Base-by-base conservation (phyloP, 2,329 filamentous ascomycete genomes). In the Colletotrichum kahawae region DNA sequence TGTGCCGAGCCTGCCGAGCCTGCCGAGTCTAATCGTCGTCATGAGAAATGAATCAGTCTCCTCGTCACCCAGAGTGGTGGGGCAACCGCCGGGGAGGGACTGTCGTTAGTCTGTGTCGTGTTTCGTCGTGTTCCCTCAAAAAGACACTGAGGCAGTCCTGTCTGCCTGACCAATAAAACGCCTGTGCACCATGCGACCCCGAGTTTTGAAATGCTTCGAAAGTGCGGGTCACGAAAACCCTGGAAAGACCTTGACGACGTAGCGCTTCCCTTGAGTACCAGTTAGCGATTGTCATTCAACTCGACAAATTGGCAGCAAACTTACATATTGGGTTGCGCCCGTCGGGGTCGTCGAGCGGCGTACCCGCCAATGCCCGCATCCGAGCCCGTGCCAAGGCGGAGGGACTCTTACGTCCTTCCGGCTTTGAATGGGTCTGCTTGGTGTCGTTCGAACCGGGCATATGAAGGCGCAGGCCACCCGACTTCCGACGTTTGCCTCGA, bases 281-380 rank as follows among this genome's bases (percentile, higher is more conserved):
- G 48, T 51, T 33, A 48, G 54, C 34, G n/a, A 31, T 10, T 16
- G 48, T 48, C 21, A 21, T 29, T 21, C 43, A 21, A 24, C 18
- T 14, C 18, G 21, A 18, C 13, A 16, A 1, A 16, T 7, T 56
- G 4, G n/a, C 18, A 16, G 29, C 16, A 12, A 8, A 82, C 85
- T 83, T 78, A 87, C 85, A 87, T 74, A 82, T 81, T 38, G 85
- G 83, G 75, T 81, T 82, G 64, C 81, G 80, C 64, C 81, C 79
- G 76, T 87, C 85, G 9, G 84, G 84, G 59, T 87, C 85, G 33
- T 86, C 85, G 75, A 87, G 83, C 38, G 85, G 85, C 67, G 85
- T 85, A 66, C 83, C 83, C 12, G 85, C 85, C 75, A 87, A 85
- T 64, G 86, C 81, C 59, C 85, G 83, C 84, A 87, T 87, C 21